Evolutionary conservation across 1,284 basidiomycete genomes (phyloP).

Genomic region (Singerocomus inundabilis): DNA sequence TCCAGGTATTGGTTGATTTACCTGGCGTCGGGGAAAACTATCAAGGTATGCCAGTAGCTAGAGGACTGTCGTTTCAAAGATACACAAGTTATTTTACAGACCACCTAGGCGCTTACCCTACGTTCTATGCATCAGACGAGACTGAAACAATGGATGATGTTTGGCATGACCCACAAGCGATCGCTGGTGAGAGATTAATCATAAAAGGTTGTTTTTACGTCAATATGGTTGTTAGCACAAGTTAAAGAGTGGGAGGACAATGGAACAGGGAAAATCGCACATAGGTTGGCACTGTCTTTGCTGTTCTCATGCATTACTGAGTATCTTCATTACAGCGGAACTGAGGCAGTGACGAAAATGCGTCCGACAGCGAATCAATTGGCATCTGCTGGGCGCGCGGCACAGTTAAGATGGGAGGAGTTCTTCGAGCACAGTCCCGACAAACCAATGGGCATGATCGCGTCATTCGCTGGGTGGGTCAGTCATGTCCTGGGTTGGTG

Average conservation of each 20-base stretch:
- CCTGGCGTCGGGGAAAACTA: too few species aligned
- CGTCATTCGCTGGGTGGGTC: slow-evolving; percentile 15
- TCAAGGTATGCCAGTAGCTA: too few species aligned
- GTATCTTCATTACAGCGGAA: slow-evolving; percentile 27
- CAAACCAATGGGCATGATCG: slow-evolving; percentile 22
- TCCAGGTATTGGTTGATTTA: too few species aligned
- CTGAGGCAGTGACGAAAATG: slow-evolving; percentile 40
- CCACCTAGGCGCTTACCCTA: slow-evolving; percentile 39
- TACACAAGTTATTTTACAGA: slow-evolving; percentile 31
- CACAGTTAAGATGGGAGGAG: too few species aligned
- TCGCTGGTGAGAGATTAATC: slow-evolving; percentile 31
- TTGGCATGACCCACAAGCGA: slow-evolving; percentile 34
- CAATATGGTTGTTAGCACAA: slow-evolving; percentile 33
- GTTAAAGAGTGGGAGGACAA: slow-evolving; percentile 42
- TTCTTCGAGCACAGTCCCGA: slow-evolving; percentile 33
- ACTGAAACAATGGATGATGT: too few species aligned
- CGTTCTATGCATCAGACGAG: slow-evolving; percentile 40
- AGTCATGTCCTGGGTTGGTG: not conserved
- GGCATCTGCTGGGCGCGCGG: slow-evolving; percentile 35
- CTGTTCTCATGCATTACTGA: not conserved
- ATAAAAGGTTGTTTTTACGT: not conserved
- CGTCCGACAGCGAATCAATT: slow-evolving; percentile 39
- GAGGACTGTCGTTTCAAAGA: too few species aligned
- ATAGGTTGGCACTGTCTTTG: slow-evolving; percentile 40
- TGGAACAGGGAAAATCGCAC: slow-evolving; percentile 48